A percentile compares a stretch with the other conserved stretches of the same genome.
Evolutionary conservation across 2,329 filamentous ascomycete species (phyloP).

Genomic region (Nemania abortiva): DNA sequence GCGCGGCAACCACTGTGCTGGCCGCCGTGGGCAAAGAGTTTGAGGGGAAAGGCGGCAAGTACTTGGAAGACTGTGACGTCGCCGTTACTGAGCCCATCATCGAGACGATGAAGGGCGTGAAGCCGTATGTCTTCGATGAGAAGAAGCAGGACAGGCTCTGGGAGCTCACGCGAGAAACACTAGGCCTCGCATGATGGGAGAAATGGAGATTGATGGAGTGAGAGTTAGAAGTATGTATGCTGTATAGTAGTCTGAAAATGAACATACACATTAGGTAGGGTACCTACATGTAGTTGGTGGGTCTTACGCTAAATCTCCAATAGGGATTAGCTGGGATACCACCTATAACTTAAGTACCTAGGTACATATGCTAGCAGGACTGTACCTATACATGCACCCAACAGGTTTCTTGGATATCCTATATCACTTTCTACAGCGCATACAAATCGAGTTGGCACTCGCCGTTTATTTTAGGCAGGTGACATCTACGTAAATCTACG

Average conservation of each 20-base stretch:
- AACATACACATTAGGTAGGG: no score
- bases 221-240: no score
- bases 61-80: constrained; percentile 32
- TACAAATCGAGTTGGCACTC: no score
- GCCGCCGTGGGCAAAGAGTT: constrained; percentile 54
- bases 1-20: constrained; percentile 57
- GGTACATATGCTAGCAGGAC: no score
- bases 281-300: background rate
- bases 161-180: constrained; percentile 29
- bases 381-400: no score
- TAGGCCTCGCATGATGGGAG: constrained; percentile 14
- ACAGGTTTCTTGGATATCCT: no score
- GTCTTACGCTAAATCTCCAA: background rate
- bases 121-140: constrained; percentile 30
- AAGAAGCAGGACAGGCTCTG: constrained; percentile 29
- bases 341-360: no score
- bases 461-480: no score
- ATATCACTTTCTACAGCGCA: no score
- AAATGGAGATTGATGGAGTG: background rate
- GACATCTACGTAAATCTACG: no score
- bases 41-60: constrained; percentile 37
- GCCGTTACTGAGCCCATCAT: constrained; percentile 12
- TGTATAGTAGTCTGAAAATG: no score
- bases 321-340: no score
- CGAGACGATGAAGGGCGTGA: constrained; percentile 16